These are phyloP conservation scores for Penicillium egyptiacum DNA, from an alignment of 495 filamentous ascomycete genomes.

Conservation along the genomic window DNA sequence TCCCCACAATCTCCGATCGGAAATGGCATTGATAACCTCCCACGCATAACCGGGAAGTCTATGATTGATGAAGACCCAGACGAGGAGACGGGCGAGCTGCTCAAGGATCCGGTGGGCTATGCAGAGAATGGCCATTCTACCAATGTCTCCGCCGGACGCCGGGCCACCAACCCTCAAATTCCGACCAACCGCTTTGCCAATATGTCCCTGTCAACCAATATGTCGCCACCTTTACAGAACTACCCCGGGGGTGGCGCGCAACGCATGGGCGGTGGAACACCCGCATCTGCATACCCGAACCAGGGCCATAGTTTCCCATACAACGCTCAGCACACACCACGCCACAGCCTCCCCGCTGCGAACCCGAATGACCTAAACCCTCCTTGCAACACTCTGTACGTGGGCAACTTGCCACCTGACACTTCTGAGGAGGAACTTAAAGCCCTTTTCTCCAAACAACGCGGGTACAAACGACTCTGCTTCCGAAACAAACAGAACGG, in stretches of 20 bases:
- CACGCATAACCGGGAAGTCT: conserved; percentile 73
- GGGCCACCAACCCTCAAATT: conserved; percentile 72
- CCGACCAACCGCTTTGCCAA: conserved; percentile 69
- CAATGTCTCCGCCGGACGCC: conserved; percentile 49
- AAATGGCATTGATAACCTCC: conserved; percentile 67
- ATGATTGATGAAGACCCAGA: conserved; percentile 84
- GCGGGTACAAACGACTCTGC: conserved; percentile 93
- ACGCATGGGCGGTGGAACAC: conserved; percentile 52
- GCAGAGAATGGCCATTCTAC: conserved; percentile 69
- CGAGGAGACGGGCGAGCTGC: conserved; percentile 80
- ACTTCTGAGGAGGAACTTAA: conserved; percentile 97
- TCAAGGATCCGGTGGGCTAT: conserved; percentile 82
- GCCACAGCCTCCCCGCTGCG: conserved; percentile 78
- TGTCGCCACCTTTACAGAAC: conserved; percentile 54
- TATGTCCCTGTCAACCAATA: conserved; percentile 68
- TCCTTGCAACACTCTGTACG: conserved; percentile 96
- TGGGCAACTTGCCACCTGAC: conserved; percentile 91
- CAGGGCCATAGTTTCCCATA: conserved; percentile 56
- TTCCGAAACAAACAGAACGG: conserved; percentile 98
- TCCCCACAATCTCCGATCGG: conserved; percentile 82
- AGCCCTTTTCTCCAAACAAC: conserved; percentile 88
- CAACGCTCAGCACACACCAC: conserved; percentile 57
- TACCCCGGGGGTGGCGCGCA: conserved; percentile 40
- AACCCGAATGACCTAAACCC: conserved; percentile 98
- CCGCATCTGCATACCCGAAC: conserved; percentile 61